Conservation (phyloP, 495 filamentous ascomycete species). For the Hypoxylon intermedium region DNA sequence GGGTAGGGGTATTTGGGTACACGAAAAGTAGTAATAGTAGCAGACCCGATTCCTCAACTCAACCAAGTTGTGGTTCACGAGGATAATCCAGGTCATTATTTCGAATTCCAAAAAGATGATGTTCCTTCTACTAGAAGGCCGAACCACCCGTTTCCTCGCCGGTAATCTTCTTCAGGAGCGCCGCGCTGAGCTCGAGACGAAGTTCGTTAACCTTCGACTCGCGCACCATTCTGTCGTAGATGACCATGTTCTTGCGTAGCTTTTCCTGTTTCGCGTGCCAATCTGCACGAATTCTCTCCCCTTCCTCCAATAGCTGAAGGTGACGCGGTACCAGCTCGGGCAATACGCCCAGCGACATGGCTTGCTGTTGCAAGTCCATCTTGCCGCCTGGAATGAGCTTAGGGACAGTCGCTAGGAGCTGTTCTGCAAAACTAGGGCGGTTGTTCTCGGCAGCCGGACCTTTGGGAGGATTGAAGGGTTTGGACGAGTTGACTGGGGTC, state of each 20-base stretch:
- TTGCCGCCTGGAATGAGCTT: conserved; percentile 53
- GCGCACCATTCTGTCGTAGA: conserved; percentile 53
- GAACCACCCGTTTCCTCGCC: conserved; percentile 53
- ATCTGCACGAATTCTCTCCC: conserved; percentile 55
- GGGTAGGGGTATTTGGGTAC: too few relatives aligned
- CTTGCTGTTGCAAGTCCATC: conserved; percentile 45
- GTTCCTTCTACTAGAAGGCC: conserved; percentile 47
- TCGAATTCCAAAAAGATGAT: too few relatives aligned
- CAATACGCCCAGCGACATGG: conserved; percentile 44
- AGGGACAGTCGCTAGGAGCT: conserved; percentile 50
- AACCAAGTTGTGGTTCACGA: too few relatives aligned
- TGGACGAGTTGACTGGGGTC: conserved; percentile 40
- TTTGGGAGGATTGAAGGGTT: conserved; percentile 59
- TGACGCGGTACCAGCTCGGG: conserved; percentile 51
- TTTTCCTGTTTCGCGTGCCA: conserved; percentile 54
- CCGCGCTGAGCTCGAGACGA: conserved; percentile 54
- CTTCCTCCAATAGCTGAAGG: conserved; percentile 51
- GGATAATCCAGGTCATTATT: too few relatives aligned
- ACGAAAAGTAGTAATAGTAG: too few relatives aligned
- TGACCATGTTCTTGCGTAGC: conserved; percentile 48
- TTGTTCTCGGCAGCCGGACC: conserved; percentile 51
- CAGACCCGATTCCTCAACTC: too few relatives aligned
- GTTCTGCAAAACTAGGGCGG: conserved; percentile 51
- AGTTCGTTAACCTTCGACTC: conserved; percentile 54
- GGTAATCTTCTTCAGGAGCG: conserved; percentile 51